These are phyloP conservation scores for Sporormia fimetaria DNA, from an alignment of 495 filamentous ascomycete species.

Conservation along the genomic window DNA sequence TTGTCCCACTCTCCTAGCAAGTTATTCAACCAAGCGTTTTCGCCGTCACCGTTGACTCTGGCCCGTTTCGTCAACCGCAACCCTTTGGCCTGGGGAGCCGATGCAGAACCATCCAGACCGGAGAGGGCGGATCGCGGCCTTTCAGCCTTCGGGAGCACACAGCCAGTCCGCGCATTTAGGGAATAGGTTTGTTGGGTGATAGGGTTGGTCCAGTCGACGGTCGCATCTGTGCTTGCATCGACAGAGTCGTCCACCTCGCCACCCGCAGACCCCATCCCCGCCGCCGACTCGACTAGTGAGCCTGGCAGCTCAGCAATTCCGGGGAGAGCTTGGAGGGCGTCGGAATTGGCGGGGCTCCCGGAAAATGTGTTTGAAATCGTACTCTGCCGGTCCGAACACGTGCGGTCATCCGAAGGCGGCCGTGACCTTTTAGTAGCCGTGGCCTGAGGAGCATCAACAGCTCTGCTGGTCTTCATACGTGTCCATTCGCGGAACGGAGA, in stretches of 20 bases:
- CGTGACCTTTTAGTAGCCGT: no score
- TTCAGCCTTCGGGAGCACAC: conserved; percentile 32
- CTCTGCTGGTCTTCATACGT: conserved; percentile 51
- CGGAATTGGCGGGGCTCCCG: no score
- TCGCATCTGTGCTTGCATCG: conserved; percentile 27
- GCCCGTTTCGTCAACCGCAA: conserved; percentile 7
- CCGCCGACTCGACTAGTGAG: no score
- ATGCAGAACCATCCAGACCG: no score
- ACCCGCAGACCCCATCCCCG: background rate
- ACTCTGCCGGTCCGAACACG: no score
- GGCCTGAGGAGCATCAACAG: no score
- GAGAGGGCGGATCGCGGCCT: background rate
- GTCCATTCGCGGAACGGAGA: conserved; percentile 51
- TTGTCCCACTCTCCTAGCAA: conserved; percentile 47
- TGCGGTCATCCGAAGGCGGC: no score
- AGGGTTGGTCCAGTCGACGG: conserved; percentile 58
- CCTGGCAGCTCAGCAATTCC: no score
- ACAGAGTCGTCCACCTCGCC: background rate
- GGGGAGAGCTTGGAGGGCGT: no score
- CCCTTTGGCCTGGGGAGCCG: no score
- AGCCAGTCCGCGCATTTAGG: conserved; percentile 53
- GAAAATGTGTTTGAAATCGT: no score
- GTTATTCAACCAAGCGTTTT: conserved; percentile 32
- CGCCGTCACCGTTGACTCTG: background rate
- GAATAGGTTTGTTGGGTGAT: conserved; percentile 45